These are phyloP conservation scores for Trypanosomatidae sp. DNA, from an alignment of 208 protist species.

Conservation along the genomic window DNA sequence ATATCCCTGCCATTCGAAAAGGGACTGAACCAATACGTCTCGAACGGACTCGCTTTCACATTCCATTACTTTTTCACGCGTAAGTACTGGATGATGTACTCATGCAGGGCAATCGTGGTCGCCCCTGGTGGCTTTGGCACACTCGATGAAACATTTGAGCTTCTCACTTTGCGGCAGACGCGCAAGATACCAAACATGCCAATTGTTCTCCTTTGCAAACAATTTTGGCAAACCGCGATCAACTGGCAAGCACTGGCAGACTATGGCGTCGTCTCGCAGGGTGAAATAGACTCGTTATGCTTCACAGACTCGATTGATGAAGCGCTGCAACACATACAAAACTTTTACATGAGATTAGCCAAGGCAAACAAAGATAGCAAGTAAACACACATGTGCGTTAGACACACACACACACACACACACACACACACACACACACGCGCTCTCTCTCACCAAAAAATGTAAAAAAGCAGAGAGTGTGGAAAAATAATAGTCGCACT, in stretches of 20 bases:
- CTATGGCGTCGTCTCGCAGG: constrained; percentile 77
- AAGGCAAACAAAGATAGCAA: too few species aligned
- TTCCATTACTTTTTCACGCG: constrained; percentile 94
- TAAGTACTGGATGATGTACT: constrained; percentile 94
- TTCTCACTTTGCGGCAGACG: constrained; percentile 86
- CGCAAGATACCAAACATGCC: constrained; percentile 78
- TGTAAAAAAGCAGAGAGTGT: too few species aligned
- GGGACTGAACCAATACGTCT: constrained; percentile 83
- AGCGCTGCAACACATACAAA: constrained; percentile 60
- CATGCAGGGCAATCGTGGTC: constrained; percentile 78
- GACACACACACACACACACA: too few species aligned
- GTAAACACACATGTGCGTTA: too few species aligned
- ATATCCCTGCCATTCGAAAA: constrained; percentile 91
- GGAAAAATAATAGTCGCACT: too few species aligned
- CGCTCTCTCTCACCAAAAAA: too few species aligned
- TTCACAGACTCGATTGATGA: constrained; percentile 83
- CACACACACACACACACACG: too few species aligned
- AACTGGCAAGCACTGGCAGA: constrained; percentile 84
- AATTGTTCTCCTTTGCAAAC: constrained; percentile 69
- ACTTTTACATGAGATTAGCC: constrained; percentile 38
- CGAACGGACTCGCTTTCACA: constrained; percentile 79
- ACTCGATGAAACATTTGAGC: constrained; percentile 87
- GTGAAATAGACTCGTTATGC: constrained; percentile 64
- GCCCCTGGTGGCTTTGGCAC: constrained; percentile 88
- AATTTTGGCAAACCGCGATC: constrained; percentile 81